A percentile compares a stretch with the other conserved stretches of the same genome.
These are phyloP conservation scores for Chlorella sorokiniana DNA, from an alignment of 139 green algal species.

Conservation along the genomic window DNA sequence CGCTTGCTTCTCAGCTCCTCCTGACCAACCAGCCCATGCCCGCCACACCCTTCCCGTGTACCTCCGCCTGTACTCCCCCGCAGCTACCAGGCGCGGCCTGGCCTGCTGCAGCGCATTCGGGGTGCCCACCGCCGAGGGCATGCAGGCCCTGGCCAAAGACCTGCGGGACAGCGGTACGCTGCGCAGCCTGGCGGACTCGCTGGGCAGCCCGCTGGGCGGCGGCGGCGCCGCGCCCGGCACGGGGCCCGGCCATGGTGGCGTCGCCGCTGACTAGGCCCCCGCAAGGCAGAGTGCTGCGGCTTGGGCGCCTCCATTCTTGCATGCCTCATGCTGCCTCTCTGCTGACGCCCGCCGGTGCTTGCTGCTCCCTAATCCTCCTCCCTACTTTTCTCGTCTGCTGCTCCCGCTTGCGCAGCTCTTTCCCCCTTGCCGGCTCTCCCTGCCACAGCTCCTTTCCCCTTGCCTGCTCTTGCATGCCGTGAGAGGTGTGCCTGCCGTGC, in stretches of 20 bases:
- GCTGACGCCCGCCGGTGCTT: no score
- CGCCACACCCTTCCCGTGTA: not conserved
- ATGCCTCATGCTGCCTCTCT: no score
- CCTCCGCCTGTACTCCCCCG: not conserved
- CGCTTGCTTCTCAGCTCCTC: no score
- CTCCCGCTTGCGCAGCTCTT: not conserved
- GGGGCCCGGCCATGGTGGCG: not conserved
- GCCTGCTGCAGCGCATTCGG: not conserved
- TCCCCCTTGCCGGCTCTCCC: not conserved
- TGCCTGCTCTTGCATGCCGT: no score
- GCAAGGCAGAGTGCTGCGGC: no score
- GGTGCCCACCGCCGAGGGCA: not conserved
- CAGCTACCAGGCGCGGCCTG: not conserved
- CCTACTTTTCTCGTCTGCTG: no score
- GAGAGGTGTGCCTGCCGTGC: no score
- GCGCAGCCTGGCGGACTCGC: not conserved
- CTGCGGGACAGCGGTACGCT: not conserved
- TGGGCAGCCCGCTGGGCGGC: constrained; percentile 1
- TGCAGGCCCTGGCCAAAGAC: constrained; percentile 19
- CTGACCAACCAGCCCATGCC: not conserved
- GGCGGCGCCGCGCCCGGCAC: no score
- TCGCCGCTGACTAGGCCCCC: not conserved
- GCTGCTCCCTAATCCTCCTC: no score
- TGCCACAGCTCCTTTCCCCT: no score
- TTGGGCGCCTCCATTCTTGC: no score